Base-by-base conservation (phyloP, 2,329 filamentous ascomycete species). In the Sarocladium kiliense region DNA sequence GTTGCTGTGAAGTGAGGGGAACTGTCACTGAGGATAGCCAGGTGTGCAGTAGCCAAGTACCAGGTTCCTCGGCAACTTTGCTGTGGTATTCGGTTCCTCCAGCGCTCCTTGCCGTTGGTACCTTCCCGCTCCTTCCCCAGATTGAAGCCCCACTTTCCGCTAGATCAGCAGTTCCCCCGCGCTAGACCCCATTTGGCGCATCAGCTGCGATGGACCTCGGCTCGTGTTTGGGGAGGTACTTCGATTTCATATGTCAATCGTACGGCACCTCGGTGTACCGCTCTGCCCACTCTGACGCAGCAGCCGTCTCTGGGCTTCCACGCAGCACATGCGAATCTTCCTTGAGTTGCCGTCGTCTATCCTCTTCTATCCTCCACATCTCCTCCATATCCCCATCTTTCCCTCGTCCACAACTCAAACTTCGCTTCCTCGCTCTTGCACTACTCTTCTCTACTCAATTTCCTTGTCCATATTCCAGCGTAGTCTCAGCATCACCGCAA, bases 61-160 rank as follows among this genome's bases (percentile, higher is more conserved):
- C n/a, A n/a, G 18, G 36, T 39, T 39, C 36, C 36, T 39, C 36
- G 36, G 36, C 36, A 39, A 16, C 12, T 39, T 39, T 39, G 30
- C n/a, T 39, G 7, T n/a, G 18, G 12, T n/a, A n/a, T n/a, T n/a
- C n/a, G n/a, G n/a, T n/a, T 39, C 16, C 36, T n/a, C 36, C 12
- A 16, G 5, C 5, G 12, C 18, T n/a, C 36, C 6, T 39, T 6
- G 5, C 9, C 36, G 12, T 39, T 39, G 12, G 36, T n/a, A 16
- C 36, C 16, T 39, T 39, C 36, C 36, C 34, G 27, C 39, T 39
- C 39, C 49, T 50, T 56, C 49, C 44, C 54, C 45, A 34, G 54
- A 42, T 49, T 37, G 39, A 23, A 10, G 27, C 30, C 27, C 42
- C 54, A 34, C 44, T 47, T 55, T n/a, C 21, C 25, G 7, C 21